Evolutionary conservation across 805 yeast genomes (phyloP), one percentile per base, ranked within the genome.

Genomic region (Starmerella bacillaris): DNA sequence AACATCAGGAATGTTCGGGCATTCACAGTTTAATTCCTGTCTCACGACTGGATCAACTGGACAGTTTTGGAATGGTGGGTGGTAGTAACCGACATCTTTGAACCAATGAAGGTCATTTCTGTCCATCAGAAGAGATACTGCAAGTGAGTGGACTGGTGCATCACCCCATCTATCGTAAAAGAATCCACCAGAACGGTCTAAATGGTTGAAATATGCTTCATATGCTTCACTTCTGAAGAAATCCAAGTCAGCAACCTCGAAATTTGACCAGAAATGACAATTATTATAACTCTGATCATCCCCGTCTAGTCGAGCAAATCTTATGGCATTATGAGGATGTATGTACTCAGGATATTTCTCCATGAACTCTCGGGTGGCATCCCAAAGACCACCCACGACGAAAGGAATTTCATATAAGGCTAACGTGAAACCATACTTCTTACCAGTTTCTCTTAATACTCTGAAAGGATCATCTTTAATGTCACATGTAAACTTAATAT

Each of bases 151-250:
- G n/a, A 79, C 67, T 2, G 92, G 92, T 0, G 92, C 93, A 57
- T 80, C 94, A 48, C 93, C 92, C 94, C 92, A 79, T 58, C 93
- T 68, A 61, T 83, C 94, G 56, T 80, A 82, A 60, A 78, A 82
- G 60, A 82, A 82, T n/a, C 93, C 93, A 54, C 94, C 93, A 12
- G 75, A 68, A 41, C 68, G 56, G 57, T 82, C 93, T 50, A 82
- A 65, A 47, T 65, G 60, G 15, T 78, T 76, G 48, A 82, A 82
- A 56, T 74, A 82, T 37, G 67, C 64, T 31, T 56, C 47, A 53
- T 82, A 82, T 6, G 80, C 79, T 35, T 73, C 70, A 15, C 69
- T 56, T 53, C 89, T 66, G 80, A 82, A 78, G 54, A 80, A 68
- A 37, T 68, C 65, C 55, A 79, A 64, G 36, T 72, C 67, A 5